Conservation (phyloP, 1,139 yeast genomes). For the Geotrichum histeridarum region DNA sequence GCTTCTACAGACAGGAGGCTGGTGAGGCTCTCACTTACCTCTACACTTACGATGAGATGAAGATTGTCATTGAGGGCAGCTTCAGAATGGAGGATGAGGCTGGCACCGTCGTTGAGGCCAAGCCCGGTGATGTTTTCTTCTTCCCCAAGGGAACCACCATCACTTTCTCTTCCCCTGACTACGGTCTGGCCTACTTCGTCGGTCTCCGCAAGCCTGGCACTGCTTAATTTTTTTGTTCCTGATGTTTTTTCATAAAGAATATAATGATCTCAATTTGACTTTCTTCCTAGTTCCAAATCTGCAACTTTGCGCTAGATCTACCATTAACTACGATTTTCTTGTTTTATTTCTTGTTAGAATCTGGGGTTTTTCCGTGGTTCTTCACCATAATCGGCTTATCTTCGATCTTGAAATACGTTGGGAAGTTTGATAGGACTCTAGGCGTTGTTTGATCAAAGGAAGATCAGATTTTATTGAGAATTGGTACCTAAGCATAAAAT, state of each 20-base stretch:
- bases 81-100: constrained; percentile 58
- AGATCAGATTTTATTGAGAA: no score
- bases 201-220: constrained; percentile 53
- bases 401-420: no score
- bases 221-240: constrained; percentile 24
- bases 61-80: constrained; percentile 62
- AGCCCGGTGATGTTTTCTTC: constrained; percentile 65
- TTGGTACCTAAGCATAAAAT: neutral
- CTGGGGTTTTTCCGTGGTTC: no score
- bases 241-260: neutral
- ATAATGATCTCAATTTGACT: neutral
- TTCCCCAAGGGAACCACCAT: constrained; percentile 62
- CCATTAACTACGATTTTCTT: neutral
- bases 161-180: constrained; percentile 61
- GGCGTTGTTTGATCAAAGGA: no score
- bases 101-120: constrained; percentile 52
- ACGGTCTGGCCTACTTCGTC: constrained; percentile 59
- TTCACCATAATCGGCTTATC: no score
- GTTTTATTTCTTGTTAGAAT: neutral
- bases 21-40: constrained; percentile 63
- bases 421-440: no score
- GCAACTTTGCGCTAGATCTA: neutral
- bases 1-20: constrained; percentile 61
- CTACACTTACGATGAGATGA: constrained; percentile 67
- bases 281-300: neutral